phyloP scores from a whole-genome alignment of 192 early-diverging fungal species.

The Rhizophagus prolifer region DNA sequence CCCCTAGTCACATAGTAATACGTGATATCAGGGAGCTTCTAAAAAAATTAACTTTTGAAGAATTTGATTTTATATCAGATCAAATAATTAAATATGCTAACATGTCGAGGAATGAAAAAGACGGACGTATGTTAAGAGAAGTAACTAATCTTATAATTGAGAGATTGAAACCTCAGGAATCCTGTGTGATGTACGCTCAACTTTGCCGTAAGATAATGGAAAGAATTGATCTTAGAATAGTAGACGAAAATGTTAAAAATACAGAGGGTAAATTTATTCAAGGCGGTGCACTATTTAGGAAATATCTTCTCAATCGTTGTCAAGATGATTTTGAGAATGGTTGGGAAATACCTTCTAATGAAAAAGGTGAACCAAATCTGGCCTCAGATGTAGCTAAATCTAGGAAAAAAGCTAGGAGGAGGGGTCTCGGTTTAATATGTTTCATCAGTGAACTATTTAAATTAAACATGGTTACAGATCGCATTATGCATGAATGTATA shows the following conservation, averaged over 20 bases:
- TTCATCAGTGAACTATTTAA: slow-evolving; percentile 98
- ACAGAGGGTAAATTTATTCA: slow-evolving; percentile 52
- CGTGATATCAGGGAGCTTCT: slow-evolving; percentile 85
- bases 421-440: slow-evolving; percentile 85
- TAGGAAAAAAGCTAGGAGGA: slow-evolving; percentile 68
- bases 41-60: slow-evolving; percentile 97
- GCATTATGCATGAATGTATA: slow-evolving; percentile 95
- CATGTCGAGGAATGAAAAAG: slow-evolving; percentile 60
- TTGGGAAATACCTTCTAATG: slow-evolving; percentile 66
- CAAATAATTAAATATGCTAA: slow-evolving; percentile 83
- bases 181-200: slow-evolving; percentile 84
- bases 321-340: slow-evolving; percentile 93
- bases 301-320: slow-evolving; percentile 87
- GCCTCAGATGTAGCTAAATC: slow-evolving; percentile 74
- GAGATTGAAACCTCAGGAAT: slow-evolving; percentile 83
- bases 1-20: slow-evolving; percentile 57
- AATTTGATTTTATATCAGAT: slow-evolving; percentile 82
- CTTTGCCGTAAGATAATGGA: slow-evolving; percentile 83
- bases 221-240: slow-evolving; percentile 50
- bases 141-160: slow-evolving; percentile 88
- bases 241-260: slow-evolving; percentile 61
- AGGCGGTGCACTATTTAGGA: slow-evolving; percentile 80
- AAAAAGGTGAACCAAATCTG: slow-evolving; percentile 62
- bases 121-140: slow-evolving; percentile 72
- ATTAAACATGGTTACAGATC: slow-evolving; percentile 83